A percentile compares a stretch with the other conserved stretches of the same genome.
Evolutionary conservation across 73 alveolate genomes (phyloP).

Genomic region (Uronychia setigera): DNA sequence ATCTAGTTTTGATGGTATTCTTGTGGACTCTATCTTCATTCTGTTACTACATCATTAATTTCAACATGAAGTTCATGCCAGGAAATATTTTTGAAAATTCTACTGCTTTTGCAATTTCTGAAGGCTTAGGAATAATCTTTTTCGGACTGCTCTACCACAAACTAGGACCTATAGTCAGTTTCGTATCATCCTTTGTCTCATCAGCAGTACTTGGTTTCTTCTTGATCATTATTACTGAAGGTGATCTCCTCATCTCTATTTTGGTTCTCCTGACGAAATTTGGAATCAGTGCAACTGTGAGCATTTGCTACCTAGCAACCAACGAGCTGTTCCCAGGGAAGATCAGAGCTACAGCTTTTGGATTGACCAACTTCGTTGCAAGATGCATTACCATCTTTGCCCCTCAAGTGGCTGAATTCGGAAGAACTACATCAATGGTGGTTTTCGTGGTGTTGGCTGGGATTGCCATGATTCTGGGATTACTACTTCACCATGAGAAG

Average conservation of each 20-base stretch:
- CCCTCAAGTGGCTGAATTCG: constrained; percentile 30
- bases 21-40: not conserved
- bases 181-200: constrained; percentile 4
- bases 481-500: not conserved
- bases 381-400: constrained; percentile 22
- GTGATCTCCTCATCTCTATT: constrained; percentile 7
- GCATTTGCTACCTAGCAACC: constrained; percentile 26
- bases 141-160: constrained; percentile 8
- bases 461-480: not conserved
- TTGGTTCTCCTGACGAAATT: constrained; percentile 23
- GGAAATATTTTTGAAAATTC: constrained; percentile 2
- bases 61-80: constrained; percentile 3
- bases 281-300: constrained; percentile 36
- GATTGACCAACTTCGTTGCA: constrained; percentile 32
- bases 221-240: not conserved
- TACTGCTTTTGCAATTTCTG: not conserved
- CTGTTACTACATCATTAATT: constrained; percentile 1
- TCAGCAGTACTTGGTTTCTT: constrained; percentile 14
- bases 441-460: constrained; percentile 5
- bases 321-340: constrained; percentile 19
- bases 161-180: constrained; percentile 14
- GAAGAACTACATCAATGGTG: constrained; percentile 10
- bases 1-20: not conserved
- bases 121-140: not conserved
- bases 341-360: constrained; percentile 28